Conservation (phyloP, 169 alveolate species). For the Cryptosporidium sp. region DNA sequence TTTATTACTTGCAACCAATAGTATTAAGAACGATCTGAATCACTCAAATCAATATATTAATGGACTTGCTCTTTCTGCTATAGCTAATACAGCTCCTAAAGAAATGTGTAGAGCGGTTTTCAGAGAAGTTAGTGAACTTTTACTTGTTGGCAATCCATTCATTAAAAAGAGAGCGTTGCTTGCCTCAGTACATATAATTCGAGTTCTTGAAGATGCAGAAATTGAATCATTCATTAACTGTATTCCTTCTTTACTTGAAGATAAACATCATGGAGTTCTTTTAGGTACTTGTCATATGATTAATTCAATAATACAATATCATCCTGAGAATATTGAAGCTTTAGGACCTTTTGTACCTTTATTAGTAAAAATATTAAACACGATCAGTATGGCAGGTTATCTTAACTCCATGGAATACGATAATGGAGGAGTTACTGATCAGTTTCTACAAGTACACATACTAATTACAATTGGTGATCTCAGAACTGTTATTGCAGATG, state of each 20-base stretch:
- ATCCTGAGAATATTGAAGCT: constrained; percentile 83
- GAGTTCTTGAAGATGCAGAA: constrained; percentile 78
- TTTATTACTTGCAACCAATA: constrained; percentile 96
- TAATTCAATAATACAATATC: constrained; percentile 90
- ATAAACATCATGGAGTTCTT: constrained; percentile 96
- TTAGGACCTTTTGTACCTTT: constrained; percentile 74
- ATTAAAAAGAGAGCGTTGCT: constrained; percentile 95
- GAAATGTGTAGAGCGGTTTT: constrained; percentile 97
- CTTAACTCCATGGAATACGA: constrained; percentile 88
- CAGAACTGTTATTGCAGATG: constrained; percentile 51
- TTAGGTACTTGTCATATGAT: constrained; percentile 92
- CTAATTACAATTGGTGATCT: constrained; percentile 74
- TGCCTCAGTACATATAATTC: constrained; percentile 87
- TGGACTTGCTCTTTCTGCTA: constrained; percentile 97
- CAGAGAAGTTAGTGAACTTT: constrained; percentile 90
- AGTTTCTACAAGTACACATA: constrained; percentile 91
- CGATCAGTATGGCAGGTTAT: constrained; percentile 79
- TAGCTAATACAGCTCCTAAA: constrained; percentile 97
- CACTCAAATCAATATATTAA: constrained; percentile 92
- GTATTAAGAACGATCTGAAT: constrained; percentile 96
- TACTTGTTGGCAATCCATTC: constrained; percentile 93
- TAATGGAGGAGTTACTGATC: constrained; percentile 94
- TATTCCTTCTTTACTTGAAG: constrained; percentile 91
- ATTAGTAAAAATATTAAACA: constrained; percentile 78
- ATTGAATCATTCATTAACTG: constrained; percentile 88